A percentile compares a stretch with the other conserved stretches of the same genome.
These are phyloP conservation scores for Solanum ahanhuiri DNA, from an alignment of 257 asterid species.

Conservation along the genomic window DNA sequence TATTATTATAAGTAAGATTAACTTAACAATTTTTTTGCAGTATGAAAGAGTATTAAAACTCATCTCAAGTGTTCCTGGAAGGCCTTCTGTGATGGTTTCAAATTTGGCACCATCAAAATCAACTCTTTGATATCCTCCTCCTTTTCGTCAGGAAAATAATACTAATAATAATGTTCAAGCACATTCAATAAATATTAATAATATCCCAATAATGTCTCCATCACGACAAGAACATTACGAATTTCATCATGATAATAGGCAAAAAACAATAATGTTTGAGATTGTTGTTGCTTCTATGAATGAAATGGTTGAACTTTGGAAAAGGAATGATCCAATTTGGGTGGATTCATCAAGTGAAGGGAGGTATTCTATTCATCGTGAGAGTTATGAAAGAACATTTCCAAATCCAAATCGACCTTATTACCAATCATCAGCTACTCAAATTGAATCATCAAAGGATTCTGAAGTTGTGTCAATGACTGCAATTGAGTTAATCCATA, in stretches of 20 bases:
- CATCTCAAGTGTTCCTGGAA: constrained; percentile 24
- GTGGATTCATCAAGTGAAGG: constrained; percentile 28
- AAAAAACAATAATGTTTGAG: constrained; percentile 27
- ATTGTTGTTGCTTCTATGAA: constrained; percentile 31
- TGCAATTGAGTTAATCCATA: constrained; percentile 36
- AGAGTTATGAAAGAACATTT: constrained; percentile 41
- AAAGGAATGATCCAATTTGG: constrained; percentile 56
- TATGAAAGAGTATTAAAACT: constrained; percentile 18
- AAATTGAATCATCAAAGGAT: constrained; percentile 61
- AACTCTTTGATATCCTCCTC: not conserved
- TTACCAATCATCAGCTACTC: constrained; percentile 15
- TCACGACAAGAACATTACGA: not conserved
- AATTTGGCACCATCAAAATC: not conserved
- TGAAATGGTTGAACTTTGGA: constrained; percentile 47
- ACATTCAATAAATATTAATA: constrained; percentile 4
- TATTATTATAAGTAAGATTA: not conserved
- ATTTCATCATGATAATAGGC: constrained; percentile 6
- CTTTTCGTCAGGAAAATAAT: not conserved
- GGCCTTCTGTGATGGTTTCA: not conserved
- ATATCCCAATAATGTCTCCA: not conserved
- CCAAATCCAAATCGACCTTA: constrained; percentile 25
- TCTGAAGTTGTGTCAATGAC: constrained; percentile 45
- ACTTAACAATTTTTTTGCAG: constrained; percentile 8
- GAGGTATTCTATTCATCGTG: constrained; percentile 29
- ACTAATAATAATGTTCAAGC: not conserved